Conservation (phyloP, 768 basidiomycete genomes). For the Serendipita sp. region DNA sequence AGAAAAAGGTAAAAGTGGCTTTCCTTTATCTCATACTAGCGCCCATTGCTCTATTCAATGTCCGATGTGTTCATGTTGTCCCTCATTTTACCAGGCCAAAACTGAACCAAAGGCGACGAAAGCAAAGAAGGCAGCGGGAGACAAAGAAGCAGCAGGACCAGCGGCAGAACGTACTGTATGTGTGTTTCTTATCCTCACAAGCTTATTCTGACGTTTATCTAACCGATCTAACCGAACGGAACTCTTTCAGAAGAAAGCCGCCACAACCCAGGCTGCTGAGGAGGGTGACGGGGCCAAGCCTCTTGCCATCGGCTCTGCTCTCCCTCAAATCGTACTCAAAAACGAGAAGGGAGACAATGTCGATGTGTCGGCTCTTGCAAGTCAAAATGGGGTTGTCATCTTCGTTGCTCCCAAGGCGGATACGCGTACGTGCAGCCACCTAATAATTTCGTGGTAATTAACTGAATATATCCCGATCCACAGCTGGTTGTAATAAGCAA, state of each 20-base stretch:
- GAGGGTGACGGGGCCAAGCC: conserved; percentile 15
- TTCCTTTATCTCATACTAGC: not conserved
- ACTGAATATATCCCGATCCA: not conserved
- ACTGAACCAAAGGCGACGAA: conserved; percentile 18
- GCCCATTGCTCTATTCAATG: not conserved
- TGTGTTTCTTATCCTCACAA: not conserved
- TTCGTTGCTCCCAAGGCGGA: conserved; percentile 78
- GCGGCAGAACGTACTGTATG: not conserved
- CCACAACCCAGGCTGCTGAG: conserved; percentile 13
- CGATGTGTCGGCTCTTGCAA: conserved; percentile 44
- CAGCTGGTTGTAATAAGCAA: conserved; percentile 83
- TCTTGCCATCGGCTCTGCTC: conserved; percentile 56
- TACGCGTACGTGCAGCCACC: conserved; percentile 41
- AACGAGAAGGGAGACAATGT: conserved; percentile 76
- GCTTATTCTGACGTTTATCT: conserved; percentile 1
- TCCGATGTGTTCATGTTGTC: not conserved
- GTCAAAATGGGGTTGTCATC: conserved; percentile 61
- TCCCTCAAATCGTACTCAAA: conserved; percentile 63
- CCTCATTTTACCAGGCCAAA: conserved; percentile 7
- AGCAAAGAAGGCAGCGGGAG: conserved; percentile 13
- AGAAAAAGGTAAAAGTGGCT: conserved; percentile 12
- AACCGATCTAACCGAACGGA: not conserved
- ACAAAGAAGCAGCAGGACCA: conserved; percentile 12
- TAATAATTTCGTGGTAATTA: conserved; percentile 5
- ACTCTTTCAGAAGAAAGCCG: conserved; percentile 11